Percentiles rank a stretch among this genome's conserved stretches.
phyloP scores from a whole-genome alignment of 2,329 filamentous ascomycete species.

The Clonostachys sp. region DNA sequence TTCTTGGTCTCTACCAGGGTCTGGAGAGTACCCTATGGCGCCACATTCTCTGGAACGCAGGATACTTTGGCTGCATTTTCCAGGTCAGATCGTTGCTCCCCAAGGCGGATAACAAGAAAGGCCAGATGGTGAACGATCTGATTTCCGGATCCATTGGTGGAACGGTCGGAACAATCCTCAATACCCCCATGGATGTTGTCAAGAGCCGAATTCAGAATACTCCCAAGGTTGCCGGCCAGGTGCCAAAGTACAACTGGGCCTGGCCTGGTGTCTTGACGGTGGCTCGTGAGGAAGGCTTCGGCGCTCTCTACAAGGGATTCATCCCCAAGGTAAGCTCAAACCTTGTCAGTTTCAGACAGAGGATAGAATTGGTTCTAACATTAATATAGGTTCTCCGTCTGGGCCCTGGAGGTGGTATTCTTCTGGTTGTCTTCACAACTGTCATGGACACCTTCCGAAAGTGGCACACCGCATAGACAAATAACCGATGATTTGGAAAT shows the following conservation, averaged over 20 bases:
- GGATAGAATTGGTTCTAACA: not conserved
- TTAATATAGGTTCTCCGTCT: constrained; percentile 34
- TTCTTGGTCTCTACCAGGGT: constrained; percentile 90
- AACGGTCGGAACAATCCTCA: constrained; percentile 82
- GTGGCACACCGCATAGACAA: constrained; percentile 17
- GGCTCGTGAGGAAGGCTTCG: constrained; percentile 88
- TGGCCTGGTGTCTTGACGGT: constrained; percentile 83
- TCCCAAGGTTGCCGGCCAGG: constrained; percentile 71
- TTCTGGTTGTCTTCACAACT: constrained; percentile 82
- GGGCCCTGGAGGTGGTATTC: constrained; percentile 58
- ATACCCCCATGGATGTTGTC: constrained; percentile 95
- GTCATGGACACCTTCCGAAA: constrained; percentile 91
- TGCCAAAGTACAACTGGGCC: constrained; percentile 98
- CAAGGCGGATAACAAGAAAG: constrained; percentile 71
- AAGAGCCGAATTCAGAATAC: constrained; percentile 98
- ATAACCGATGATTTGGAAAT: too few species aligned
- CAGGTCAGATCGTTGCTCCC: constrained; percentile 86
- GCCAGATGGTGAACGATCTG: constrained; percentile 82
- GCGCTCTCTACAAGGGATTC: constrained; percentile 95
- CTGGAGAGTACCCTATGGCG: constrained; percentile 96
- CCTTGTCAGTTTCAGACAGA: too few species aligned
- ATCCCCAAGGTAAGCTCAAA: constrained; percentile 81
- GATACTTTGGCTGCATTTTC: constrained; percentile 98
- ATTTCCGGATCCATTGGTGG: constrained; percentile 84
- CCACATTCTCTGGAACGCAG: constrained; percentile 84